A percentile compares a stretch with the other conserved stretches of the same genome.
Evolutionary conservation across 441 rosid genomes (phyloP).

Genomic region (Euphorbia celastroides): DNA sequence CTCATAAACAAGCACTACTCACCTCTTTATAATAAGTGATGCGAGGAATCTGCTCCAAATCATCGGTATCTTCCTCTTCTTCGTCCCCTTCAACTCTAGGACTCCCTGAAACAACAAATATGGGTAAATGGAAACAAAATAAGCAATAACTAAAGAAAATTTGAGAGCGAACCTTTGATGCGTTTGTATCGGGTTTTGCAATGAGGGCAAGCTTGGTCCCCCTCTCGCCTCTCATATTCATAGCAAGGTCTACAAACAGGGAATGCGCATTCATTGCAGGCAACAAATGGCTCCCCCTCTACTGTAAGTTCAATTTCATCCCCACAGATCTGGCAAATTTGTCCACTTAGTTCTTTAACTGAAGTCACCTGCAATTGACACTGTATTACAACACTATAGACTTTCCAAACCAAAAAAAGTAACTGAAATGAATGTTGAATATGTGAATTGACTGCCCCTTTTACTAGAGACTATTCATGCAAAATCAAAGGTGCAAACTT

Average conservation of each 20-base stretch:
- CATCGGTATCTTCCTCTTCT: conserved; percentile 73
- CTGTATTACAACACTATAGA: conserved; percentile 1
- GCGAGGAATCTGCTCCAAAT: conserved; percentile 67
- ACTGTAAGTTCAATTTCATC: conserved; percentile 69
- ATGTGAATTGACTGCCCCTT: conserved; percentile 9
- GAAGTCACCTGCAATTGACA: conserved; percentile 46
- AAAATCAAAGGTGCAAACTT: conserved; percentile 24
- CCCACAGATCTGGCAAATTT: conserved; percentile 81
- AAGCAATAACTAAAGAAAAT: too few relatives aligned
- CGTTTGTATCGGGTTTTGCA: conserved; percentile 86
- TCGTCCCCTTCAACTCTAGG: conserved; percentile 85
- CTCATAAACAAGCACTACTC: too few relatives aligned
- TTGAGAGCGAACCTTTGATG: conserved; percentile 76
- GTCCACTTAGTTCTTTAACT: conserved; percentile 65
- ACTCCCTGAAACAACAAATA: too few relatives aligned
- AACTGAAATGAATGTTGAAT: conserved; percentile 5
- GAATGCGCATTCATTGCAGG: conserved; percentile 94
- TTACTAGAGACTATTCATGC: conserved; percentile 8
- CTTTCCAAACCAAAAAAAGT: not conserved
- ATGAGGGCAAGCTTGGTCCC: conserved; percentile 82
- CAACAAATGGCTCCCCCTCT: conserved; percentile 77
- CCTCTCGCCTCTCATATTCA: conserved; percentile 84
- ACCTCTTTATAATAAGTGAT: conserved; percentile 65
- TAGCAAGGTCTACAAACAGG: conserved; percentile 88
- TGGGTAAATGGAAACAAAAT: too few relatives aligned